Evolutionary conservation across 1,284 basidiomycete species (phyloP).

Genomic region (Moniliophthora roreri): DNA sequence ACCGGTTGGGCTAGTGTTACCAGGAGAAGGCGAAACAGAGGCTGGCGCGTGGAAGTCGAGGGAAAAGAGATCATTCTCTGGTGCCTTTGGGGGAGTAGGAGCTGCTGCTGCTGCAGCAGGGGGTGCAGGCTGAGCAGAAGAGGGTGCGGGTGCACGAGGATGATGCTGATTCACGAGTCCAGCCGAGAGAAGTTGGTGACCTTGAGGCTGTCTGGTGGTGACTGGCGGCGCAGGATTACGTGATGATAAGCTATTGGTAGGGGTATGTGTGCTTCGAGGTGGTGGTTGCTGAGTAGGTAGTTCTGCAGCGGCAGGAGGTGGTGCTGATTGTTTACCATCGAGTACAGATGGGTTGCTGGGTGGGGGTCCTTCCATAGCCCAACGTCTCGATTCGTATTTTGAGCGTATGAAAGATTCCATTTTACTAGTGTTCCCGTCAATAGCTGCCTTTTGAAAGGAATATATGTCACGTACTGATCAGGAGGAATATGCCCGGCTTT

Average conservation of each 20-base stretch:
- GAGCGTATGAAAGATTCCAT: constrained; percentile 98
- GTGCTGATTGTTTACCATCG: constrained; percentile 45
- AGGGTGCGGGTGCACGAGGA: constrained; percentile 18
- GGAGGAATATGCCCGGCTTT: constrained; percentile 91
- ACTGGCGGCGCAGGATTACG: constrained; percentile 23
- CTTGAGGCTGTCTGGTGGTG: constrained; percentile 50
- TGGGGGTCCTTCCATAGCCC: constrained; percentile 88
- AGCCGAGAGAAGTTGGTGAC: constrained; percentile 54
- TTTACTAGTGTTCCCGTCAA: constrained; percentile 59
- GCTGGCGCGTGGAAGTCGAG: constrained; percentile 78
- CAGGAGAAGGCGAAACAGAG: constrained; percentile 28
- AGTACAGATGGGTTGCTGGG: constrained; percentile 84
- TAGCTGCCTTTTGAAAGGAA: constrained; percentile 1
- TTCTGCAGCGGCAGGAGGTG: constrained; percentile 27
- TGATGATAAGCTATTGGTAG: constrained; percentile 31
- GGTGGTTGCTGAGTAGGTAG: constrained; percentile 27
- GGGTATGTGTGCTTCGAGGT: constrained; percentile 27
- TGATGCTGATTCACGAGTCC: constrained; percentile 20
- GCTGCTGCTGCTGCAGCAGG: constrained; percentile 19
- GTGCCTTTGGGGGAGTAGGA: constrained; percentile 24
- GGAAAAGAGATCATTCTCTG: constrained; percentile 74
- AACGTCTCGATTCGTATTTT: constrained; percentile 92
- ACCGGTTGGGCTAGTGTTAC: constrained; percentile 24
- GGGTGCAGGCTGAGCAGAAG: constrained; percentile 23
- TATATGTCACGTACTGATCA: constrained; percentile 75